Conservation (phyloP, 108 stramenopile species). For the Cyclotella distinguenda region DNA sequence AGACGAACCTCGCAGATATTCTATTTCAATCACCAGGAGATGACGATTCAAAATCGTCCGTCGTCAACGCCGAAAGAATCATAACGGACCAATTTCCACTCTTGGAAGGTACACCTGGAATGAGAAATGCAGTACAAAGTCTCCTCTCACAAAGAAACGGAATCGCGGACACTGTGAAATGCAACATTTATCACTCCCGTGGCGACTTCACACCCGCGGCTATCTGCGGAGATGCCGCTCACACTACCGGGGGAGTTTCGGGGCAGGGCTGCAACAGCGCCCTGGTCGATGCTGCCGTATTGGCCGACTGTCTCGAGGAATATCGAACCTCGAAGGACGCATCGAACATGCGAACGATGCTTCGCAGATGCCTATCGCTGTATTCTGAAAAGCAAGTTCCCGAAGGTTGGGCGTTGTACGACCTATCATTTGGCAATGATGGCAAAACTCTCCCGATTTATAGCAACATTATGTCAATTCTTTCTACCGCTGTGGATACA, state of each 20-base stretch:
- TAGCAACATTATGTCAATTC: constrained; percentile 20
- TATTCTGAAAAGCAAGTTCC: constrained; percentile 71
- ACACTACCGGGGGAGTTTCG: constrained; percentile 78
- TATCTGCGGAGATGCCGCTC: constrained; percentile 76
- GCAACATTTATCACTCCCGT: constrained; percentile 63
- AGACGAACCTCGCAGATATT: constrained; percentile 18
- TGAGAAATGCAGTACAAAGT: constrained; percentile 47
- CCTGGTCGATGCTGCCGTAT: constrained; percentile 55
- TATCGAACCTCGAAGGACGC: background rate
- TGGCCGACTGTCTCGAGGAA: constrained; percentile 52
- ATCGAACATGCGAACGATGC: constrained; percentile 18
- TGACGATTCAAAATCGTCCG: constrained; percentile 12
- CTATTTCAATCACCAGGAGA: constrained; percentile 26
- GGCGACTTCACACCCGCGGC: constrained; percentile 34
- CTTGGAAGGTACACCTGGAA: constrained; percentile 46
- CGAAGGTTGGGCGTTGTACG: constrained; percentile 72
- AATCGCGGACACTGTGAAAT: constrained; percentile 57
- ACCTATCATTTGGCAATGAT: constrained; percentile 68
- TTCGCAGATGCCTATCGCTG: constrained; percentile 39
- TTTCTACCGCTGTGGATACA: constrained; percentile 45
- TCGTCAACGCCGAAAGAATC: constrained; percentile 21
- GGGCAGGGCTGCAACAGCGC: constrained; percentile 80
- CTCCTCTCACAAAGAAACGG: constrained; percentile 42
- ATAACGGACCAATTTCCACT: constrained; percentile 55
- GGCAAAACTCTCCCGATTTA: constrained; percentile 38